Evolutionary conservation across 2,329 filamentous ascomycete genomes (phyloP), one percentile per base, ranked within the genome.

Genomic region (Cordyceps cicadae): DNA sequence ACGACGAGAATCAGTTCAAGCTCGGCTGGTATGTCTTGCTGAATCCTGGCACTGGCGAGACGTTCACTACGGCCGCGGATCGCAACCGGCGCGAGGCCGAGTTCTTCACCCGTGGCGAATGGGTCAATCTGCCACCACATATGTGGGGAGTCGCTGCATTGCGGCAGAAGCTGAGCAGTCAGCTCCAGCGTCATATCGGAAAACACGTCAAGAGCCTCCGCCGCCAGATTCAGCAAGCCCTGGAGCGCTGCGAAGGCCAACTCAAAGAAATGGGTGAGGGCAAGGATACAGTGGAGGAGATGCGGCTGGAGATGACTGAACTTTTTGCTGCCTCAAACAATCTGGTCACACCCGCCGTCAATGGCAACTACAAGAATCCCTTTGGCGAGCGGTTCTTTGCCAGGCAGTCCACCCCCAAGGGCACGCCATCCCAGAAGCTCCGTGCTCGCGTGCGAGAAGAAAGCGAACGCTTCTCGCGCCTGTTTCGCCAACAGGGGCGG

Each of bases 331-430:
- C 75, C 0, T 81, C 77, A 37, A 80, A 80, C 70, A 79, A 81
- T 58, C 74, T 81, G n/a, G 78, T 81, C 43, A 80, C 78, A 1
- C 79, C 79, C 3, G 79, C 79, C 45, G 77, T 81, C 29, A 79
- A 81, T 58, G 79, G 79, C 54, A 80, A 79, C 70, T 81, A 81
- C 75, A 81, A 81, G 72, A 81, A 81, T 62, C 79, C 79, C 0
- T 78, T 79, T 17, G 77, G 77, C 61, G 78, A 79, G 66, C 74
- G 72, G 58, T 81, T 81, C 71, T 81, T 81, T 66, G 74, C 78
- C 7, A 72, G 77, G 9, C 77, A 79, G 12, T 78, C 77, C 3
- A 77, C 74, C 49, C 76, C 78, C 14, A 76, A 77, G 62, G 79
- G 79, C 26, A 81, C 79, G 0, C 79, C 79, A 0, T 75, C 79